Conservation (phyloP, 176 grass and related monocot species). For the Musa itinerans region DNA sequence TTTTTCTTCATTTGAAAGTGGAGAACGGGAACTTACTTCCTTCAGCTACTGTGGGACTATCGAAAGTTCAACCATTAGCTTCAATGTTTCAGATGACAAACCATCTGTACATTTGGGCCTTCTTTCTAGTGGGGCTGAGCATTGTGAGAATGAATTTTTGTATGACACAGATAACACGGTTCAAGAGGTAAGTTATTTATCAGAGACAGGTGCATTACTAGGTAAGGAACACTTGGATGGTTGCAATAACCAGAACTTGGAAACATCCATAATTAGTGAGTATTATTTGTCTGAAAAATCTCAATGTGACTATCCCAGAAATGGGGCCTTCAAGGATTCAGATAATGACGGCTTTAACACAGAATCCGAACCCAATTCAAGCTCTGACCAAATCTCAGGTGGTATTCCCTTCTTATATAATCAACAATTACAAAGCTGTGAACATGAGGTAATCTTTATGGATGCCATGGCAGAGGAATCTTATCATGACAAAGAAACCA, state of each 20-base stretch:
- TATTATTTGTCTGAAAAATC: constrained; percentile 20
- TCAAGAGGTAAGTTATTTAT: constrained; percentile 17
- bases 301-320: constrained; percentile 18
- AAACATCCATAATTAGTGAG: constrained; percentile 22
- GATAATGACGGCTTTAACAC: constrained; percentile 14
- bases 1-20: constrained; percentile 19
- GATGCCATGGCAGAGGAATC: constrained; percentile 18
- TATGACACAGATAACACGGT: constrained; percentile 13
- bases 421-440: constrained; percentile 19
- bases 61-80: constrained; percentile 22
- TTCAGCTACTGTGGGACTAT: constrained; percentile 21
- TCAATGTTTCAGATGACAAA: constrained; percentile 20
- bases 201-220: constrained; percentile 7
- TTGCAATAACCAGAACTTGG: constrained; percentile 13
- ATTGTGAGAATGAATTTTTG: constrained; percentile 16
- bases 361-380: constrained; percentile 9
- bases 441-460: constrained; percentile 13
- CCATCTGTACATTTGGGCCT: constrained; percentile 20
- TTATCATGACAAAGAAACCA: constrained; percentile 25
- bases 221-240: constrained; percentile 17
- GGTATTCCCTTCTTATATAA: constrained; percentile 20
- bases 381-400: constrained; percentile 25
- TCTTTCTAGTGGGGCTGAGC: constrained; percentile 16
- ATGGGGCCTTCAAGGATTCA: constrained; percentile 18
- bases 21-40: constrained; percentile 25